Percentiles rank a stretch among this genome's conserved stretches.
Evolutionary conservation across 2,329 filamentous ascomycete genomes (phyloP).

Genomic region (Fulvia fulva): DNA sequence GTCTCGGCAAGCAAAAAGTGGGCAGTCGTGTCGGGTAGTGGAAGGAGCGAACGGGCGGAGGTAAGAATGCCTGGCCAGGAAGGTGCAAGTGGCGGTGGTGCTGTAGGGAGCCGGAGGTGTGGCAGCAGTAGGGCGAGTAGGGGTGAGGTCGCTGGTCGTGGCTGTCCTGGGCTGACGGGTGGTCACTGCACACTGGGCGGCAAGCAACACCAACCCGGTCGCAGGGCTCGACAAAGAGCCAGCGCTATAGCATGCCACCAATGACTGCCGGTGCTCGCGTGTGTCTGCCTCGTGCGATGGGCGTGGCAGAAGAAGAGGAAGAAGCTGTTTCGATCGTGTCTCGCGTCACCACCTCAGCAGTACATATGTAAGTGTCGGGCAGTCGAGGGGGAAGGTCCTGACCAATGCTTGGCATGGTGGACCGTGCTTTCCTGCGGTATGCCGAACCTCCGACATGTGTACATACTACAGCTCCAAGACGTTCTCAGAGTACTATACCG

Average conservation of each 20-base stretch:
- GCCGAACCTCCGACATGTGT: background rate
- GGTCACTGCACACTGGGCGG: background rate
- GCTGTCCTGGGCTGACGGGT: background rate
- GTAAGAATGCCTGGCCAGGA: background rate
- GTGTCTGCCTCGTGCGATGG: slow-evolving; percentile 2
- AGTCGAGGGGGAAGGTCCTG: no score
- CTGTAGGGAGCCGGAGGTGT: background rate
- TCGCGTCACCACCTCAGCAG: background rate
- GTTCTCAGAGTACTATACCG: background rate
- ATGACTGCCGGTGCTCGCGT: background rate
- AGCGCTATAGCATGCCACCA: background rate
- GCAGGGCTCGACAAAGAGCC: background rate
- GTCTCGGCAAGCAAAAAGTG: slow-evolving; percentile 6
- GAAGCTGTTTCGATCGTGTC: background rate
- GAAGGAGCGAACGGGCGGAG: background rate
- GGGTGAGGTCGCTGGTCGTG: background rate
- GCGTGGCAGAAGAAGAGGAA: background rate
- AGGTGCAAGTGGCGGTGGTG: background rate
- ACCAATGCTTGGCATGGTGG: background rate
- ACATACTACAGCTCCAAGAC: background rate
- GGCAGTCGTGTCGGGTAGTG: background rate
- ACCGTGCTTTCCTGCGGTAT: background rate
- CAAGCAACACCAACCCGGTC: background rate
- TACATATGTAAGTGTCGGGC: no score
- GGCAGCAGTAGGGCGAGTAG: background rate